These are phyloP conservation scores for Paecilomyces fulvus DNA, from an alignment of 2,329 filamentous ascomycete genomes.

Conservation along the genomic window DNA sequence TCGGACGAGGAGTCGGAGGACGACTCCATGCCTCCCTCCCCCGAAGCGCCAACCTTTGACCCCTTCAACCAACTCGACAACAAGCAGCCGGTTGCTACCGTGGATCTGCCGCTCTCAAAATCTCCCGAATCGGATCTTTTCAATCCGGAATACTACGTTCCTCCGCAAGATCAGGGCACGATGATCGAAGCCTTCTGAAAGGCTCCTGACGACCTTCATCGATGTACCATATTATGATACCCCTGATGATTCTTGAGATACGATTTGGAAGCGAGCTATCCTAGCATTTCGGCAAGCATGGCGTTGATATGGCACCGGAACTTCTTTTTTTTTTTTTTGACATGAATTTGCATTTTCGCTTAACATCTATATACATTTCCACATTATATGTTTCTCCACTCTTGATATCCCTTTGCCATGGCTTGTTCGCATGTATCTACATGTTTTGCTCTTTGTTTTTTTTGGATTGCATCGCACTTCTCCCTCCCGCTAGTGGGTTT, in stretches of 20 bases:
- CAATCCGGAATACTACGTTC: constrained; percentile 42
- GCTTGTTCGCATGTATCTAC: not conserved
- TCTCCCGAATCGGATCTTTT: constrained; percentile 35
- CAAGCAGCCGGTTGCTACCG: constrained; percentile 16
- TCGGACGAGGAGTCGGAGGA: constrained; percentile 60
- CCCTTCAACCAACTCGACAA: constrained; percentile 46
- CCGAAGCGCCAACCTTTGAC: constrained; percentile 48
- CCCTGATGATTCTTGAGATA: constrained; percentile 1
- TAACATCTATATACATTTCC: not conserved
- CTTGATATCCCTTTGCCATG: not conserved
- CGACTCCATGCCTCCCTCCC: constrained; percentile 63
- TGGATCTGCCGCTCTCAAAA: constrained; percentile 16
- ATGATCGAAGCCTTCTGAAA: constrained; percentile 44
- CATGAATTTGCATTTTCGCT: not conserved
- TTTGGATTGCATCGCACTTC: not conserved
- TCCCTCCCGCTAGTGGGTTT: not conserved
- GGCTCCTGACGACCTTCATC: constrained; percentile 8
- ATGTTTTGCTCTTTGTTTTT: not conserved
- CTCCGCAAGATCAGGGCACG: constrained; percentile 33
- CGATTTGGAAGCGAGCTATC: not conserved
- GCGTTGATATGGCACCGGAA: not conserved
- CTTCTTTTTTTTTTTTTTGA: not conserved
- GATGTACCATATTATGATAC: constrained; percentile 6
- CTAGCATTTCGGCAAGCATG: not conserved
- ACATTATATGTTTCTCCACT: not conserved